Base-by-base conservation (phyloP, 768 basidiomycete species). In the Kwoniella bestiolae region DNA sequence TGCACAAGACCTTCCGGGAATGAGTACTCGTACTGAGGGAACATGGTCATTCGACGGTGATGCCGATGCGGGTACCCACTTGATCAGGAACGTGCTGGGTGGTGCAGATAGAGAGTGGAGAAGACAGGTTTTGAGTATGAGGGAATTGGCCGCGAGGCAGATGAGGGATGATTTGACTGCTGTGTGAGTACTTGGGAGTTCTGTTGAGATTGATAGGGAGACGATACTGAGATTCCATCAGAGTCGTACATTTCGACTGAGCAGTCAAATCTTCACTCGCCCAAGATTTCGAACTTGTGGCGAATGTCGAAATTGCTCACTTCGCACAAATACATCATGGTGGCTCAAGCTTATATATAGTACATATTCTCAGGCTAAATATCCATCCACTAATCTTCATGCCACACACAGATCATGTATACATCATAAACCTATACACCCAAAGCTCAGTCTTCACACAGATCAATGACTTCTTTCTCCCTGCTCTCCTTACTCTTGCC, bases 131-230 rank as follows among this genome's bases (percentile, higher is more conserved):
- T 11, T 56, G 25, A 56, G 55, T 41, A 12, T 56, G 55, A 32
- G 38, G 16, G 55, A 41, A 11, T 34, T 21, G 7, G 55, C n/a
- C 5, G 32, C 31, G 12, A 32, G 55, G 21, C 16, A 41, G 12
- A 41, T 56, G 55, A 56, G 55, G 26, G 55, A 56, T 41, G 55
- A 56, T 56, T 12, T 41, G 32, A 56, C 32, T 34, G 55, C 38
- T 21, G 31, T 56, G 55, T 56, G 31, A 56, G 53, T 56, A 9
- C 28, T 16, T 51, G n/a, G 11, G n/a, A 51, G 7, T 7, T n/a
- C 45, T 46, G 7, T n/a, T 51, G 1, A 29, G 11, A 23, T 12
- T 23, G 49, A 51, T 26, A 5, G 5, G 12, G 11, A 8, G 25
- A 3, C 49, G 25, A 25, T 7, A 5, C 11, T 21, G 21, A 11